Base-by-base conservation (phyloP, 805 yeast species). In the Torulaspora quercuum region DNA sequence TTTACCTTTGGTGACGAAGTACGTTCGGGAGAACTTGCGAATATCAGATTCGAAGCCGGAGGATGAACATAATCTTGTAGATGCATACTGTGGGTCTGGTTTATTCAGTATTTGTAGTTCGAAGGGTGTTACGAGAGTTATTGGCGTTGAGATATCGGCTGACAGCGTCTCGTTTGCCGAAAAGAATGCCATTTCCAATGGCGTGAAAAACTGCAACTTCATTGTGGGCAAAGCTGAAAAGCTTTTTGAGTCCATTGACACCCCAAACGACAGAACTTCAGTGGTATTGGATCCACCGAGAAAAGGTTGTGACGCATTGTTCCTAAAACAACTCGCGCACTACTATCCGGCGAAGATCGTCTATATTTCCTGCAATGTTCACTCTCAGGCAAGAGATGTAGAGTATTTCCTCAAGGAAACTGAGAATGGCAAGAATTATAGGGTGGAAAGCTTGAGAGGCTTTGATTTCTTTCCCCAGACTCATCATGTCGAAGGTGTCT, bases 381-480 rank as follows among this genome's bases (percentile, higher is more conserved):
- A 90, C 65, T 86, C 96, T 12, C 98, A 92, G 63, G 97, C 97
- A 4, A 71, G 97, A 51, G 98, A 92, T 59, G 59, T 92, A 29
- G 90, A 86, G 49, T 88, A 78, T 68, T 84, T 92, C 54, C 60
- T 89, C 39, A 75, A 72, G 44, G 71, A 78, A 23, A 80, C 90
- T 6, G 70, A 65, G 22, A 59, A 76, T 47, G 92, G 92, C 3
- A 49, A 57, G 6, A 55, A 71, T 25, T 92, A 87, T 65, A 66
- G 65, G 40, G 73, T 92, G 29, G 95, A 86, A 48, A 81, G 90
- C 49, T 70, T 92, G 15, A 78, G 87, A 54, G 98, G 98, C 1
- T 92, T 92, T 59, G 98, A 92, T 62, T 90, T 92, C 66, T 92
- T 92, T 69, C 95, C 95, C 3, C 95, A 87, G 64, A 87, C 95